These are phyloP conservation scores for Tuber microsphaerosporum DNA, from an alignment of 495 filamentous ascomycete species.

Conservation along the genomic window DNA sequence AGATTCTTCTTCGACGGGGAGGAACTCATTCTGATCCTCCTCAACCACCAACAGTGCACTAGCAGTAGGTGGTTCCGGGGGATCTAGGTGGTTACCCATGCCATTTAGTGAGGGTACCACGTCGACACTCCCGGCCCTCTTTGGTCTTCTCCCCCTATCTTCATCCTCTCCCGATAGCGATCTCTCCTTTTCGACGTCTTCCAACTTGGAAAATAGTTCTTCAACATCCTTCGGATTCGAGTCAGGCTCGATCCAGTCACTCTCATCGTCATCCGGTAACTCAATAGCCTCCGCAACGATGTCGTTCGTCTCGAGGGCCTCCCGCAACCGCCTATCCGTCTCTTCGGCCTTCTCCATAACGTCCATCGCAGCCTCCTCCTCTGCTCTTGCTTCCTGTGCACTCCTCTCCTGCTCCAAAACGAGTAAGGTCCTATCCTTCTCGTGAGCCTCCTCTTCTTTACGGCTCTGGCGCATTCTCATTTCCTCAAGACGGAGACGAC, in stretches of 20 bases:
- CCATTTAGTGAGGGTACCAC: background rate
- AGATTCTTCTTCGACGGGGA: background rate
- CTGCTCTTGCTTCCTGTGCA: conserved; percentile 28
- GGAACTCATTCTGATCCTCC: background rate
- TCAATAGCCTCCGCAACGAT: conserved; percentile 34
- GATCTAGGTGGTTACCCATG: background rate
- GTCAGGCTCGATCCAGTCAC: background rate
- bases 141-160: conserved; percentile 10
- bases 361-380: conserved; percentile 29
- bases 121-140: conserved; percentile 9
- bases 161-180: conserved; percentile 12
- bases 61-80: background rate
- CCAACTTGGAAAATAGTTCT: conserved; percentile 23
- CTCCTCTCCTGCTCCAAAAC: conserved; percentile 35
- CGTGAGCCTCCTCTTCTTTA: conserved; percentile 26
- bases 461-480: conserved; percentile 16
- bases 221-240: conserved; percentile 7
- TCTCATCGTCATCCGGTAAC: conserved; percentile 27
- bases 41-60: background rate
- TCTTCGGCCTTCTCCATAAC: conserved; percentile 39
- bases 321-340: conserved; percentile 31
- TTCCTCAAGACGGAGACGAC: conserved; percentile 31
- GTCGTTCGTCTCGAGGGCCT: conserved; percentile 37
- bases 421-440: conserved; percentile 32
- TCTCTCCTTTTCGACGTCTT: conserved; percentile 26